These are phyloP conservation scores for Puccinia hordei DNA, from an alignment of 1,284 basidiomycete species.

Conservation along the genomic window DNA sequence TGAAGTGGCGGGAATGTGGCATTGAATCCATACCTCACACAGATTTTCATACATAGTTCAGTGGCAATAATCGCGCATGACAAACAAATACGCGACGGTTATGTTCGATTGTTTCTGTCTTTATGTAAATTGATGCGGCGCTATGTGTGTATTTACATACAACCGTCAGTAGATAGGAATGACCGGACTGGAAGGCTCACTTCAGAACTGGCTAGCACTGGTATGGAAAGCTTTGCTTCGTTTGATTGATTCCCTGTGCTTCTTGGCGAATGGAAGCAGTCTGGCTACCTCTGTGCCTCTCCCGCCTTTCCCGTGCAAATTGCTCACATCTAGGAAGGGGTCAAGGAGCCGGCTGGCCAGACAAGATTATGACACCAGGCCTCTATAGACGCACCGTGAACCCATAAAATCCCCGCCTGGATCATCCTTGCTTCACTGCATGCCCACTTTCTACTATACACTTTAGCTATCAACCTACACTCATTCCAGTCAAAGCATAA, in stretches of 20 bases:
- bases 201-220: background rate
- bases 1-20: no score
- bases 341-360: background rate
- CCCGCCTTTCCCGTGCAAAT: background rate
- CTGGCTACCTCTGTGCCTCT: background rate
- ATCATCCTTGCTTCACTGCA: background rate
- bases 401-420: background rate
- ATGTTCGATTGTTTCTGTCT: no score
- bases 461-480: background rate
- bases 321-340: background rate
- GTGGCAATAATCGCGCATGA: no score
- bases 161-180: background rate
- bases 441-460: background rate
- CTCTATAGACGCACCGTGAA: background rate
- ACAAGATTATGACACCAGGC: background rate
- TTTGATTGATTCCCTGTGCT: constrained; percentile 7
- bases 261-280: background rate
- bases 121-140: no score
- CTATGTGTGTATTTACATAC: no score
- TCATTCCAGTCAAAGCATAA: background rate
- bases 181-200: background rate
- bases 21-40: no score
- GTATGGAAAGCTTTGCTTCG: background rate
- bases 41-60: no score
- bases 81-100: no score